A percentile compares a stretch with the other conserved stretches of the same genome.
phyloP scores from a whole-genome alignment of 2,329 filamentous ascomycete species.

The Ophiognomonia clavigignenti-juglandacearum region DNA sequence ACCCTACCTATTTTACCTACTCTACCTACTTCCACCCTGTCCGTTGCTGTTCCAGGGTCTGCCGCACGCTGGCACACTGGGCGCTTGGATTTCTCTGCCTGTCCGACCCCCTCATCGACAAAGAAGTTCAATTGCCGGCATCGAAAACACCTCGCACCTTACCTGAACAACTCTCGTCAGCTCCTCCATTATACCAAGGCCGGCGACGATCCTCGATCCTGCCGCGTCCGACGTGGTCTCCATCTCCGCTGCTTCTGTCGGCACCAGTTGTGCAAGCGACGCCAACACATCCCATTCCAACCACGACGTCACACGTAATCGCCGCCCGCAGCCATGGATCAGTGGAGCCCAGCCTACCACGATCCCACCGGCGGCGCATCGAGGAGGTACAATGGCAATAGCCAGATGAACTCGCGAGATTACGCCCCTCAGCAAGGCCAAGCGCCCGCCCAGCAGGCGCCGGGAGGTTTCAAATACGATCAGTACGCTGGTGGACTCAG shows the following conservation, averaged over 20 bases:
- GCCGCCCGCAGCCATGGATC: constrained; percentile 38
- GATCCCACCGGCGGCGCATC: constrained; percentile 58
- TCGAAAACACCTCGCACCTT: constrained; percentile 1
- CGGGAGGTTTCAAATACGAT: constrained; percentile 62
- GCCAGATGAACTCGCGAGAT: constrained; percentile 23
- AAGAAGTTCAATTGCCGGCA: constrained; percentile 1
- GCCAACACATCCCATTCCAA: constrained; percentile 7
- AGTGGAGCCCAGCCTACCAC: constrained; percentile 62
- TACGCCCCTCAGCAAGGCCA: constrained; percentile 21
- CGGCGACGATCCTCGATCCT: neutral
- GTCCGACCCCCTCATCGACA: constrained; percentile 3
- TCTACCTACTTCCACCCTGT: no score
- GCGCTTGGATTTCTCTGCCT: constrained; percentile 2
- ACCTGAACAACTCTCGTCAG: neutral
- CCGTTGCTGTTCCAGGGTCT: constrained; percentile 11
- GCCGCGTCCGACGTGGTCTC: no score
- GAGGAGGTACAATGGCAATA: constrained; percentile 57
- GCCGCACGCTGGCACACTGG: constrained; percentile 1
- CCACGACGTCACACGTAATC: constrained; percentile 14
- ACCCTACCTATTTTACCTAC: no score
- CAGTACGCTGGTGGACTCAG: constrained; percentile 51
- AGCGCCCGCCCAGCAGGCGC: constrained; percentile 42
- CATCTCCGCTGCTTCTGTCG: no score
- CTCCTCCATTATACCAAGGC: neutral
- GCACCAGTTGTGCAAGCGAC: constrained; percentile 8